Base-by-base conservation (phyloP, 306 rosid genomes). In the Alnus rubra region DNA sequence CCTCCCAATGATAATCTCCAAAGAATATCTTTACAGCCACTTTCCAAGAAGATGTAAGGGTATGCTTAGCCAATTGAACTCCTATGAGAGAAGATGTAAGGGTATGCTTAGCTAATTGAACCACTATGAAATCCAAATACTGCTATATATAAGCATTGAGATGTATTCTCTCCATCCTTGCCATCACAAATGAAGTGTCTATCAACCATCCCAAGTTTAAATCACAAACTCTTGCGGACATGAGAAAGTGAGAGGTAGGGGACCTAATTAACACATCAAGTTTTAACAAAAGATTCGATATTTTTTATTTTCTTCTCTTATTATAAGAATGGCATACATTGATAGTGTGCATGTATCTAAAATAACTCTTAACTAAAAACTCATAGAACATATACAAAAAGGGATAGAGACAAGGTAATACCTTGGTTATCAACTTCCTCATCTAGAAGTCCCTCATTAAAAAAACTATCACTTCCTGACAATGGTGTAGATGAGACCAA, bases 341-440 rank as follows among this genome's bases (percentile, higher is more conserved):
- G n/a, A 59, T 0, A 4, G 35, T 28, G 65, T 59, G 9, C 52
- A 30, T 67, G 18, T 18, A 39, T 67, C 50, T 67, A 39, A 51
- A 82, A 64, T 37, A 31, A 71, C 33, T 42, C 45, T 37, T 42
- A 68, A 64, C 47, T 64, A 63, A 63, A 35, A 64, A 64, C 6
- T 64, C 47, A 64, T 18, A 16, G 30, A 67, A 39, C 50, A 67
- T 8, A 18, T 13, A 18, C 12, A 47, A 73, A 49, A 63, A 49
- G 55, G 49, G 42, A 11, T 69, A 35, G 68, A 64, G 54, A 35
- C 47, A 30, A 37, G 49, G 49, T 9, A 11, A 68, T 91, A 95
- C 99, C 98, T 93, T 86, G 98, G 51, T 60, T 92, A 82, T 82
- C 88, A 59, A 44, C 37, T 68, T 83, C 85, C 80, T 86, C 91